Conservation (phyloP, 192 early-diverging fungal species). For the Umbelopsis sp. region DNA sequence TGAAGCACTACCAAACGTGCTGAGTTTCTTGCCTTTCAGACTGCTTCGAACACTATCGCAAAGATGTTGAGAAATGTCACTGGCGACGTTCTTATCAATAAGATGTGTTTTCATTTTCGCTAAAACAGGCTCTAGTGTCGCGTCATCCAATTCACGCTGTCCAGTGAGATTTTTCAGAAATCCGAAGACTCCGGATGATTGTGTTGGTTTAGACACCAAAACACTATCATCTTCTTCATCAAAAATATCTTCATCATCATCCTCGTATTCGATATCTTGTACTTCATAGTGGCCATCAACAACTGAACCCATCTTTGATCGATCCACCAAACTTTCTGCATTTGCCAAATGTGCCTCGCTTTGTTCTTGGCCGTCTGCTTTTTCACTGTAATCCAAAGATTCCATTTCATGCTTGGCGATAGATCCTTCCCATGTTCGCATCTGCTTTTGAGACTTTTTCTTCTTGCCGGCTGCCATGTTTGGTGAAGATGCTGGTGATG, state of each 20-base stretch:
- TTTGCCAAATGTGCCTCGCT: constrained; percentile 23
- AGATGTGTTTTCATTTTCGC: constrained; percentile 91
- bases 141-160: constrained; percentile 70
- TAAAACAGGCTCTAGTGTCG: constrained; percentile 78
- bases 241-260: constrained; percentile 58
- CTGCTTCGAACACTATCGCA: constrained; percentile 76
- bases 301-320: constrained; percentile 60
- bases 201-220: constrained; percentile 27
- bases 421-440: constrained; percentile 80
- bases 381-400: constrained; percentile 49
- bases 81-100: constrained; percentile 92
- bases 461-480: constrained; percentile 34
- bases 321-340: constrained; percentile 50
- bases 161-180: constrained; percentile 76
- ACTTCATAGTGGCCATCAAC: constrained; percentile 80
- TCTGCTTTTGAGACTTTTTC: constrained; percentile 59
- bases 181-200: constrained; percentile 57
- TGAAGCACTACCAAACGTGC: constrained; percentile 75
- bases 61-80: constrained; percentile 83
- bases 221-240: constrained; percentile 52
- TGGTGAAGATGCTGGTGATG: constrained; percentile 25
- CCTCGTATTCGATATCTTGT: constrained; percentile 63
- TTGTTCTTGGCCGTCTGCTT: constrained; percentile 1
- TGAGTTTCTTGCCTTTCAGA: constrained; percentile 75
- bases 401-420: constrained; percentile 58